phyloP scores from a whole-genome alignment of 306 rosid species.

The Vigna radiata region DNA sequence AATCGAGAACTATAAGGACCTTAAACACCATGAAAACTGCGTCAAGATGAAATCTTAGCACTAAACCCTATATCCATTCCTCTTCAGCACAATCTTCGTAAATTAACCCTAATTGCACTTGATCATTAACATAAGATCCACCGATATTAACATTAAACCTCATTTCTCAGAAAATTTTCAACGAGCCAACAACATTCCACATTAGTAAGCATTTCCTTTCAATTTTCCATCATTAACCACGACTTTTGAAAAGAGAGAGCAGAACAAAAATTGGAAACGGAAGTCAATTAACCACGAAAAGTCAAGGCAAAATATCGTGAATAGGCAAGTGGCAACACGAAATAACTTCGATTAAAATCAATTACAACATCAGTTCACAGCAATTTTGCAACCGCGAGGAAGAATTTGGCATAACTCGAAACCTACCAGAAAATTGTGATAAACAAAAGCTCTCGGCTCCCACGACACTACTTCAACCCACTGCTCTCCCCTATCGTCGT shows the following conservation, averaged over 20 bases:
- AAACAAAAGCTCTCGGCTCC: constrained; percentile 98
- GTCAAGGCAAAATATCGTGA: not conserved
- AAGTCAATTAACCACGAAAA: not conserved
- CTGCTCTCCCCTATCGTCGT: constrained; percentile 62
- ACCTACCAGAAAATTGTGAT: constrained; percentile 90
- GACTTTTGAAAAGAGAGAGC: not conserved
- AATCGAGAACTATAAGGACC: constrained; percentile 11
- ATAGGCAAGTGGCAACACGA: not conserved
- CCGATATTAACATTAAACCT: not conserved
- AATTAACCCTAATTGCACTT: constrained; percentile 6
- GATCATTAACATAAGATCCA: not conserved
- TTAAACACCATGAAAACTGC: constrained; percentile 19
- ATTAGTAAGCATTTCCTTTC: not conserved
- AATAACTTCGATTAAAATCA: not conserved
- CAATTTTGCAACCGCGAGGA: not conserved
- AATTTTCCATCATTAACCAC: constrained; percentile 24
- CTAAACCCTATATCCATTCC: constrained; percentile 23
- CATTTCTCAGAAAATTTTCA: not conserved
- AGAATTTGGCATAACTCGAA: not conserved
- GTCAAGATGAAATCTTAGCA: constrained; percentile 26
- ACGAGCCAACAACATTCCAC: constrained; percentile 6
- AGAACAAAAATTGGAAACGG: not conserved
- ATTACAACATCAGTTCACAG: not conserved
- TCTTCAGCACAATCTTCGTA: constrained; percentile 17
- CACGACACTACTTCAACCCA: constrained; percentile 96